Percentiles rank a stretch among this genome's conserved stretches.
Conservation (phyloP, 2,329 filamentous ascomycete genomes). For the Calonectria pteridis region DNA sequence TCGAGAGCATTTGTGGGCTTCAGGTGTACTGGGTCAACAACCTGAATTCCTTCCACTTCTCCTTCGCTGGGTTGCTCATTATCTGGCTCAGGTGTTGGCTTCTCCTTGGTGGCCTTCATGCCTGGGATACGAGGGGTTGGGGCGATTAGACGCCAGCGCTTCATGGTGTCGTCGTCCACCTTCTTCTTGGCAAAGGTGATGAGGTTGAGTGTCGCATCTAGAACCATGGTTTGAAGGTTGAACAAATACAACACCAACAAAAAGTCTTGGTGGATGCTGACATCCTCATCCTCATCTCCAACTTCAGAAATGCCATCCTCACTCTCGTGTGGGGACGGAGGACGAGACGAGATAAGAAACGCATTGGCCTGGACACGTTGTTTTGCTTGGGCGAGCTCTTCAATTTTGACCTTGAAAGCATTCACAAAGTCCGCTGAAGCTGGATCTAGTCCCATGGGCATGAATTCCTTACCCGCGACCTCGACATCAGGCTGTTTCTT, state of each 20-base stretch:
- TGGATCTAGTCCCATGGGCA: conserved; percentile 2
- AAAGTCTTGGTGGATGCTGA: conserved; percentile 22
- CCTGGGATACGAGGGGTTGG: not conserved
- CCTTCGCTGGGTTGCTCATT: not conserved
- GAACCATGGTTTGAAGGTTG: conserved; percentile 21
- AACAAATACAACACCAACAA: conserved; percentile 22
- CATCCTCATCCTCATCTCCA: not conserved
- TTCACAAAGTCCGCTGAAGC: conserved; percentile 9
- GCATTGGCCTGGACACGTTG: conserved; percentile 5
- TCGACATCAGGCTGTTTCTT: not conserved
- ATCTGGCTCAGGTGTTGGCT: not conserved
- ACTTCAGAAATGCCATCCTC: not conserved
- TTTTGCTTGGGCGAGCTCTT: conserved; percentile 10
- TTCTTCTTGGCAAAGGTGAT: conserved; percentile 24
- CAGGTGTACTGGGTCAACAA: conserved; percentile 27
- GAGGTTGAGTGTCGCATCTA: conserved; percentile 18
- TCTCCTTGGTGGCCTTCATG: not conserved
- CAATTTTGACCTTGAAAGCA: not conserved
- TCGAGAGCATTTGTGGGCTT: conserved; percentile 24
- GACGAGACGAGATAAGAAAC: conserved; percentile 7
- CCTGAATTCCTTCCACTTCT: conserved; percentile 12
- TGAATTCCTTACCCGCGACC: not conserved
- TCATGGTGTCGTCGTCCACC: conserved; percentile 10
- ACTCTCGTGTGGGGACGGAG: not conserved
- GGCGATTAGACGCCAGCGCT: not conserved